A percentile compares a stretch with the other conserved stretches of the same genome.
Evolutionary conservation across 176 grass and related monocot species (phyloP).

Genomic region (Avena atlantica): DNA sequence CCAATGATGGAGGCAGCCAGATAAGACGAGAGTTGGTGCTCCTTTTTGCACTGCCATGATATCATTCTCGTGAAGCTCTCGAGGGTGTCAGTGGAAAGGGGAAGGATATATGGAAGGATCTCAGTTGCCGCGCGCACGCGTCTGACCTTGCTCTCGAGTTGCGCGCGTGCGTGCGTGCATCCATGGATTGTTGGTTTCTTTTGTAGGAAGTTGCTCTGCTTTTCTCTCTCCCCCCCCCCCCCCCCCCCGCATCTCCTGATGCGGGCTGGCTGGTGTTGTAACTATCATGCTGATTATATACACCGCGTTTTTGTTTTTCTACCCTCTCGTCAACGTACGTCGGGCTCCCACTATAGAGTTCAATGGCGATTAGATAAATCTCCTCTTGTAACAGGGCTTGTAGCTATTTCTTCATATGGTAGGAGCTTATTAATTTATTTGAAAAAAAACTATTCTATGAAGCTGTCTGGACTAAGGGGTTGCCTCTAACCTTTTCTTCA

Average conservation of each 20-base stretch:
- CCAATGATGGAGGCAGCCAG: slow-evolving; percentile 24
- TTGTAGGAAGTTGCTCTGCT: slow-evolving; percentile 17
- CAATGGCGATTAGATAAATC: neutral
- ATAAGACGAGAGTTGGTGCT: slow-evolving; percentile 36
- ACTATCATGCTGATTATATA: slow-evolving; percentile 54
- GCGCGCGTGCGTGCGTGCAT: slow-evolving; percentile 28
- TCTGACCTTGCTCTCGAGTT: neutral
- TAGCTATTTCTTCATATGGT: neutral
- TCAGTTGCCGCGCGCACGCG: slow-evolving; percentile 29
- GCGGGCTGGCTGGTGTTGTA: slow-evolving; percentile 41
- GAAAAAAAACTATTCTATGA: neutral
- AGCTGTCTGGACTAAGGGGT: neutral
- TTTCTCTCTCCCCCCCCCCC: neutral
- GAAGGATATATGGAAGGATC: slow-evolving; percentile 15
- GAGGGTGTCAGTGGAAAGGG: slow-evolving; percentile 11
- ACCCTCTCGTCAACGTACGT: neutral
- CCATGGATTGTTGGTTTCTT: slow-evolving; percentile 47
- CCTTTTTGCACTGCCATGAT: slow-evolving; percentile 40
- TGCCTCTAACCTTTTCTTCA: neutral
- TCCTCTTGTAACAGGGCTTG: neutral
- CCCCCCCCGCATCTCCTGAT: slow-evolving; percentile 5
- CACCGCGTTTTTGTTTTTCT: slow-evolving; percentile 42
- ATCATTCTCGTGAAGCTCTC: slow-evolving; percentile 24
- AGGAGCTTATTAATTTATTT: neutral
- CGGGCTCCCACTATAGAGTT: neutral